These are phyloP conservation scores for Apiotrichum gamsii DNA, from an alignment of 1,284 basidiomycete genomes.

Conservation along the genomic window DNA sequence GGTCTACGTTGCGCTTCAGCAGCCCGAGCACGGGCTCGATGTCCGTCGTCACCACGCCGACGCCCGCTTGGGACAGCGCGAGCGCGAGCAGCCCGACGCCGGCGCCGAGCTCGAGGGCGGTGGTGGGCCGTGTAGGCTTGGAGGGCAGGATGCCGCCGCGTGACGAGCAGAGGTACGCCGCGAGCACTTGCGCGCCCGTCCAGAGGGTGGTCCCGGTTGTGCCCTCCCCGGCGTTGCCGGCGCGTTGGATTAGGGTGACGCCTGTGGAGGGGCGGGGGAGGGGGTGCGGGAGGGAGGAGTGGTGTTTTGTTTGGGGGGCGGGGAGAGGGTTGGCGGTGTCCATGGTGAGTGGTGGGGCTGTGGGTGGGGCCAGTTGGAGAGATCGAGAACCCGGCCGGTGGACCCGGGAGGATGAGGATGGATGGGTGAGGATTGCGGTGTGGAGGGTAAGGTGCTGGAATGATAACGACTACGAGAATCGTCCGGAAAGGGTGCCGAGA, in stretches of 20 bases:
- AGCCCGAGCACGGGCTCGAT: slow-evolving; percentile 64
- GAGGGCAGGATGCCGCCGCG: slow-evolving; percentile 8
- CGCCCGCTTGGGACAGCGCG: slow-evolving; percentile 62
- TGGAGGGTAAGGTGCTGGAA: too few relatives aligned
- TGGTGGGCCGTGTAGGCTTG: slow-evolving; percentile 8
- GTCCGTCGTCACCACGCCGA: slow-evolving; percentile 74
- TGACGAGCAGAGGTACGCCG: slow-evolving; percentile 57
- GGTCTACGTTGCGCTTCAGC: slow-evolving; percentile 59
- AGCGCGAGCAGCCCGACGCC: slow-evolving; percentile 74
- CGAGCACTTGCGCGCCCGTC: slow-evolving; percentile 71
- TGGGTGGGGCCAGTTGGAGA: too few relatives aligned
- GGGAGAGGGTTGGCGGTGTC: slow-evolving; percentile 23
- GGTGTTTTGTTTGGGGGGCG: slow-evolving; percentile 57
- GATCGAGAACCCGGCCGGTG: too few relatives aligned
- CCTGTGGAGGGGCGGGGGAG: slow-evolving; percentile 46
- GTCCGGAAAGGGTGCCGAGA: too few relatives aligned
- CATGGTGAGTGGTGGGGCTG: too few relatives aligned
- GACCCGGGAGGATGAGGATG: too few relatives aligned
- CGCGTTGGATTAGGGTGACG: slow-evolving; percentile 24
- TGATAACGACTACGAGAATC: too few relatives aligned
- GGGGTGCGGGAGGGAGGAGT: slow-evolving; percentile 52
- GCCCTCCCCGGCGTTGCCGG: slow-evolving; percentile 38
- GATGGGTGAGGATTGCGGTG: too few relatives aligned
- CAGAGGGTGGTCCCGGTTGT: slow-evolving; percentile 83
- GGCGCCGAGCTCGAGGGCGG: slow-evolving; percentile 70